These are phyloP conservation scores for Davidsoniella virescens DNA, from an alignment of 2,329 filamentous ascomycete species.

Conservation along the genomic window DNA sequence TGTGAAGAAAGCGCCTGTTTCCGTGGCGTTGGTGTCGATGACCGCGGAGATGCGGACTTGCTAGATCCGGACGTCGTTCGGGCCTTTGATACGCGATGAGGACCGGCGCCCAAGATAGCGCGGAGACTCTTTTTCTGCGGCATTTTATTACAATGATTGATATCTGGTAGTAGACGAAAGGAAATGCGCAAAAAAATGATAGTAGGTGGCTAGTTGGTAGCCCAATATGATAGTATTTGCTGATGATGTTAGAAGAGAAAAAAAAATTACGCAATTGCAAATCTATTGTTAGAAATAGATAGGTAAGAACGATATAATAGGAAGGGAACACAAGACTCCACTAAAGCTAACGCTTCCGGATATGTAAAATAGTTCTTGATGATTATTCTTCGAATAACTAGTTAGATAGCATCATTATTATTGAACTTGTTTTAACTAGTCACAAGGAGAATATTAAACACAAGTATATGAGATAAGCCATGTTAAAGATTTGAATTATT, in stretches of 20 bases:
- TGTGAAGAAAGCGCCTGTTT: not conserved
- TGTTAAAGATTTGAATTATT: not conserved
- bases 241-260: not conserved
- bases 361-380: not conserved
- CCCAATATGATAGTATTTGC: too few species aligned
- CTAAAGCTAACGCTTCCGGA: not conserved
- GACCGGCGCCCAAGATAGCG: conserved; percentile 22
- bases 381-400: too few species aligned
- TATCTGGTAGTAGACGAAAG: not conserved
- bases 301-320: too few species aligned
- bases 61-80: conserved; percentile 16
- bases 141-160: conserved; percentile 5
- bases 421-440: too few species aligned
- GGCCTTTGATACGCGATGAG: not conserved
- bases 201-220: too few species aligned
- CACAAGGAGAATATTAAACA: not conserved
- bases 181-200: not conserved
- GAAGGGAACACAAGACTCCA: not conserved
- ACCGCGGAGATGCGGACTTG: conserved; percentile 16
- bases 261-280: not conserved
- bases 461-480: not conserved
- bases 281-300: too few species aligned
- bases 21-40: not conserved
- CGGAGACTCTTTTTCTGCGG: conserved; percentile 21
- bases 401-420: too few species aligned